These are phyloP conservation scores for Botrytis cinerea DNA, from an alignment of 2,329 filamentous ascomycete species.

Conservation along the genomic window DNA sequence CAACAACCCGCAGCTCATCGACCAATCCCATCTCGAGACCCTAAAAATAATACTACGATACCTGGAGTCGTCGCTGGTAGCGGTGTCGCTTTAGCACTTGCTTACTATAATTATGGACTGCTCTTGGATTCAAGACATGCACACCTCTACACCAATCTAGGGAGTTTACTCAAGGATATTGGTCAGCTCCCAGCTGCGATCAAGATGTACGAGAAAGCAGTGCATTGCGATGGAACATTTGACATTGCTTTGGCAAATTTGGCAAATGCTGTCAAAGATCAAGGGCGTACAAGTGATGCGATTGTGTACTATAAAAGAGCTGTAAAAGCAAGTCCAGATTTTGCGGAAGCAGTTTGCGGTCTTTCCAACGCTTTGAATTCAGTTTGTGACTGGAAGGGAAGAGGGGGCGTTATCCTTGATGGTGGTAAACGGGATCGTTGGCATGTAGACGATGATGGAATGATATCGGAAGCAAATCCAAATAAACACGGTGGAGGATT, in stretches of 20 bases:
- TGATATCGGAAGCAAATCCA: constrained; percentile 72
- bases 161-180: constrained; percentile 93
- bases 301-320: constrained; percentile 90
- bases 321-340: constrained; percentile 88
- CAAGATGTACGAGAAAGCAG: constrained; percentile 94
- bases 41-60: constrained; percentile 51
- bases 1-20: constrained; percentile 62
- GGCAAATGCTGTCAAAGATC: constrained; percentile 96
- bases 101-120: constrained; percentile 94
- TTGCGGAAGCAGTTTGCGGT: constrained; percentile 95
- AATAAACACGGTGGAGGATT: constrained; percentile 70
- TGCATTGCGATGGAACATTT: constrained; percentile 88
- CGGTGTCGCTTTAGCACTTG: constrained; percentile 81
- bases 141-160: constrained; percentile 94
- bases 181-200: constrained; percentile 90
- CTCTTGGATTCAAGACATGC: constrained; percentile 85
- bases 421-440: constrained; percentile 79
- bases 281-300: constrained; percentile 87
- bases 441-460: constrained; percentile 85
- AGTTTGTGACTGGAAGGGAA: constrained; percentile 89
- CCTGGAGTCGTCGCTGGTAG: constrained; percentile 84
- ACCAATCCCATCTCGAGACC: constrained; percentile 39
- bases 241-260: constrained; percentile 96
- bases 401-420: constrained; percentile 80
- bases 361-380: constrained; percentile 94